These are phyloP conservation scores for Talaromyces liani DNA, from an alignment of 495 filamentous ascomycete species.

Conservation along the genomic window DNA sequence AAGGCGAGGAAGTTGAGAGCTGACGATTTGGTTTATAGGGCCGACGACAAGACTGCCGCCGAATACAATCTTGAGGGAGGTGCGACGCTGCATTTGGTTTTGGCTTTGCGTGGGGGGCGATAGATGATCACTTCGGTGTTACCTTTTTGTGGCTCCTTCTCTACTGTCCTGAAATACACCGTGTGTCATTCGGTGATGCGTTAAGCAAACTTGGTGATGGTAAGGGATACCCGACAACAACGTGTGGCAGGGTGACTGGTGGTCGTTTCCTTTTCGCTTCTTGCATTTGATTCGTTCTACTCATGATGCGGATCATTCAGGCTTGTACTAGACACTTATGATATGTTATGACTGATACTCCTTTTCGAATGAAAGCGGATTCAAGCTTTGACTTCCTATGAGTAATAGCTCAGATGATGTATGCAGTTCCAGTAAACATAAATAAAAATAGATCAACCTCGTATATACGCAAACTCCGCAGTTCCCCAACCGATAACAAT, in stretches of 20 bases:
- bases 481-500: neutral
- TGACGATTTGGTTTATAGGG: constrained; percentile 44
- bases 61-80: constrained; percentile 90
- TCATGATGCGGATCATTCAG: neutral
- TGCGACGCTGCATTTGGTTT: constrained; percentile 87
- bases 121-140: neutral
- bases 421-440: neutral
- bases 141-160: too few species aligned
- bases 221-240: neutral
- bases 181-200: too few species aligned
- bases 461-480: neutral
- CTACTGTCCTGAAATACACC: too few species aligned
- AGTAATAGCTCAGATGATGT: neutral
- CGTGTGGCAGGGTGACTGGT: neutral
- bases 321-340: constrained; percentile 6
- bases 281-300: neutral
- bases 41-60: constrained; percentile 78
- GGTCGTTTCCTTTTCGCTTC: neutral
- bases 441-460: neutral
- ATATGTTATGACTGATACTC: constrained; percentile 5
- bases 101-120: constrained; percentile 77
- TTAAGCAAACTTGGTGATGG: too few species aligned
- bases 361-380: neutral
- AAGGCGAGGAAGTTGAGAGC: neutral
- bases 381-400: neutral